Percentiles rank a stretch among this genome's conserved stretches.
These are phyloP conservation scores for Myxozyma sirexii DNA, from an alignment of 805 yeast species.

Conservation along the genomic window DNA sequence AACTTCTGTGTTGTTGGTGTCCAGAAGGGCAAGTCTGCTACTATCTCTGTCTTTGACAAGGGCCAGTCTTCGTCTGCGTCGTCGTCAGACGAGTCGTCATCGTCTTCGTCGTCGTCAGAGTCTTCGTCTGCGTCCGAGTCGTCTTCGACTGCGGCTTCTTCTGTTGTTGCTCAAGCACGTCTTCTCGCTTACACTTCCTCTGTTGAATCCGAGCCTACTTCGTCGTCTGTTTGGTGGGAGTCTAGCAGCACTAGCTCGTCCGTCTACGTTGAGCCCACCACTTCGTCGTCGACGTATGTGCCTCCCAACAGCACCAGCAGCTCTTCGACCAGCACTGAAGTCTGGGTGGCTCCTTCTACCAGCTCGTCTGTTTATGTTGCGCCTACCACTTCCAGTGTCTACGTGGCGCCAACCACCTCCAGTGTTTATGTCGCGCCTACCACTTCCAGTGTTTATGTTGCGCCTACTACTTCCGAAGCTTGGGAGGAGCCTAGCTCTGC, in stretches of 20 bases:
- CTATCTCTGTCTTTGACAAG: slow-evolving; percentile 64
- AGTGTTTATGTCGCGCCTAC: slow-evolving; percentile 4
- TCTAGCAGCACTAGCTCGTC: no score
- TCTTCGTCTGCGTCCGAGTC: neutral
- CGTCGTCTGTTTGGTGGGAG: no score
- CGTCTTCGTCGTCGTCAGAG: neutral
- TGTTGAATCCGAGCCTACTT: neutral
- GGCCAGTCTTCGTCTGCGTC: slow-evolving; percentile 6
- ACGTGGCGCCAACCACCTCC: neutral
- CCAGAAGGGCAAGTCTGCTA: slow-evolving; percentile 60
- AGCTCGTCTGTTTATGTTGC: slow-evolving; percentile 33
- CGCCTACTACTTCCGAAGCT: slow-evolving; percentile 13
- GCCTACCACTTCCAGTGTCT: slow-evolving; percentile 9
- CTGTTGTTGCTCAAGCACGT: neutral
- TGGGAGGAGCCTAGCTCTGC: neutral
- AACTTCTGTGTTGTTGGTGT: slow-evolving; percentile 87
- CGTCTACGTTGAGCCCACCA: neutral
- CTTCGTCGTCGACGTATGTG: slow-evolving; percentile 7
- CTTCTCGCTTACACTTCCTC: neutral
- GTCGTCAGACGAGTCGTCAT: slow-evolving; percentile 1
- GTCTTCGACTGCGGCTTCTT: slow-evolving; percentile 10
- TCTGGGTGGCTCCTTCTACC: neutral
- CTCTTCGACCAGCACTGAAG: no score
- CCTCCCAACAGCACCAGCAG: neutral
- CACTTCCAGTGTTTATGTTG: slow-evolving; percentile 4